Evolutionary conservation across 1,284 basidiomycete species (phyloP).

Genomic region (Vanrija humicola): DNA sequence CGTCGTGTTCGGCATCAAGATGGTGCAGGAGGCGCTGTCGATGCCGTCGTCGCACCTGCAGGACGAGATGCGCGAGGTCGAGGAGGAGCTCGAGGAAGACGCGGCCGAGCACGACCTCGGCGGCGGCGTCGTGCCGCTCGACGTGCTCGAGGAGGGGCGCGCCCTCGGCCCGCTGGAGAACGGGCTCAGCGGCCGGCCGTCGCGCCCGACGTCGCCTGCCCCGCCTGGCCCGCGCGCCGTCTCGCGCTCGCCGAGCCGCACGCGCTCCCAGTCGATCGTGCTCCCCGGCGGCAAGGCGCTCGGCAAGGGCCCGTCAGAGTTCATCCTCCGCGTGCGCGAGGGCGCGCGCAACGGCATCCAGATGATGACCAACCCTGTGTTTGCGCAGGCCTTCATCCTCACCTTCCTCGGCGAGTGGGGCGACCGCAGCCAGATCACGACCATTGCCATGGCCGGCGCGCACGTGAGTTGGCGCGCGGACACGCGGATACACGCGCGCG

Average conservation of each 20-base stretch:
- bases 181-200: background rate
- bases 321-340: constrained; percentile 4
- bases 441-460: constrained; percentile 91
- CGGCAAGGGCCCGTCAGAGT: constrained; percentile 4
- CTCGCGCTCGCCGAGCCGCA: background rate
- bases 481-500: no score
- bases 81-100: constrained; percentile 68
- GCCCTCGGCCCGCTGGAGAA: background rate
- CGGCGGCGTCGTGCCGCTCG: constrained; percentile 29
- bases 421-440: constrained; percentile 94
- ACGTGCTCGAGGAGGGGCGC: constrained; percentile 22
- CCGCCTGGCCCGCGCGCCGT: background rate
- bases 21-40: constrained; percentile 71
- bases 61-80: constrained; percentile 88
- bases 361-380: constrained; percentile 82
- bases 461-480: constrained; percentile 63
- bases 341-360: constrained; percentile 51
- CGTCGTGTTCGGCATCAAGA: constrained; percentile 78
- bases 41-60: constrained; percentile 72
- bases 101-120: constrained; percentile 30
- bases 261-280: constrained; percentile 2
- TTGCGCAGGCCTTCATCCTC: constrained; percentile 89
- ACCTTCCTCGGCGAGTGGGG: constrained; percentile 99
- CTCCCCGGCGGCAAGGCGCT: constrained; percentile 7
- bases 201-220: constrained; percentile 2